Evolutionary conservation across 2,329 filamentous ascomycete genomes (phyloP), one percentile per base, ranked within the genome.

Genomic region (Chrysoporthe puriensis): DNA sequence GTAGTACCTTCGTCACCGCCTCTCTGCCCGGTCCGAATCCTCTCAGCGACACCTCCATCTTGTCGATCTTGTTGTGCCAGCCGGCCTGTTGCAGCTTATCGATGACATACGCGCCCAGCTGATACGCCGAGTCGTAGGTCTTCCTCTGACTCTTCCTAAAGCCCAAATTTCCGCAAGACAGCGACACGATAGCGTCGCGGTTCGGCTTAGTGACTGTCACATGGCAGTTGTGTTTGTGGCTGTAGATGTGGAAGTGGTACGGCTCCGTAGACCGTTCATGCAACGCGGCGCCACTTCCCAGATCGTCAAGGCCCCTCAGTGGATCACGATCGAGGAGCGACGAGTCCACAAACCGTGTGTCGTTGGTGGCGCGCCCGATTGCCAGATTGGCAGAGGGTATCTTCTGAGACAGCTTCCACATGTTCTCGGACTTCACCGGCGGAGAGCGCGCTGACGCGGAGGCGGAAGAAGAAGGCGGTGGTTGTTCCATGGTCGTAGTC

Each of bases 151-250:
- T 84, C 81, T 98, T 96, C 74, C 86, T 87, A 82, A 97, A 97
- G n/a, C 95, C 95, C 69, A 99, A 88, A 75, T 97, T 94, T 61
- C 96, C 96, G 68, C 90, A 87, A 1, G 91, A 92, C 73, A 97
- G 80, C 14, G 90, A 93, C 71, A 99, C 84, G 71, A 98, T 86
- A 40, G 93, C 87, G 71, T 93, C 87, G 60, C 91, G 86, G 77
- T 93, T 90, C 40, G 96, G 94, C 75, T 90, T 90, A 32, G 94
- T 93, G 72, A 97, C 87, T 1, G 94, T 97, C 74, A 99, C 87
- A 80, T 98, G 93, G 26, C 93, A 96, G 83, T 99, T 99, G 86
- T 97, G 96, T 82, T 93, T 96, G 78, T 92, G 90, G 40, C 91
- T 83, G 80, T 89, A 95, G 77, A 99, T 84, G 82, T 97, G 93